A percentile compares a stretch with the other conserved stretches of the same genome.
Conservation (phyloP, 2,329 filamentous ascomycete species). For the Fusarium sp. region DNA sequence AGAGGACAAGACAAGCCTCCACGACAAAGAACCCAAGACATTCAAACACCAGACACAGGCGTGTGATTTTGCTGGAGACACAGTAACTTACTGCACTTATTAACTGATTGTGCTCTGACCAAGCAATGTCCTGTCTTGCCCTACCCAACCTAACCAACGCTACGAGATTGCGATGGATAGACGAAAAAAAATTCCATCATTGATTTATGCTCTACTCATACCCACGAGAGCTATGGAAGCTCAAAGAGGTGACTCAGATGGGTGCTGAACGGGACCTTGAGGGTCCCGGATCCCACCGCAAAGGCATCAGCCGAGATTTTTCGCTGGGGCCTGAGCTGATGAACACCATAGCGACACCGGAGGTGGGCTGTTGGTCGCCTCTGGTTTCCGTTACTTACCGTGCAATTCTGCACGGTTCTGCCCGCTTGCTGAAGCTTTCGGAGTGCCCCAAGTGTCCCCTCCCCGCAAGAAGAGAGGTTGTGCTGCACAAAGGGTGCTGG, state of each 20-base stretch:
- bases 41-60: slow-evolving; percentile 44
- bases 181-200: slow-evolving; percentile 36
- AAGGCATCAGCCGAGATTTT: slow-evolving; percentile 50
- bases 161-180: slow-evolving; percentile 39
- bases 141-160: slow-evolving; percentile 22
- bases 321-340: slow-evolving; percentile 48
- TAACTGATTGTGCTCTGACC: slow-evolving; percentile 26
- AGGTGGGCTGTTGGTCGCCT: slow-evolving; percentile 50
- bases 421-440: slow-evolving; percentile 42
- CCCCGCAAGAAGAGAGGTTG: slow-evolving; percentile 35
- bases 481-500: slow-evolving; percentile 39
- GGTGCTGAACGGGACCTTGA: slow-evolving; percentile 37
- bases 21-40: slow-evolving; percentile 42
- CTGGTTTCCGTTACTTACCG: slow-evolving; percentile 42
- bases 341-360: slow-evolving; percentile 49
- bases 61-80: slow-evolving; percentile 46
- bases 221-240: slow-evolving; percentile 37
- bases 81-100: slow-evolving; percentile 5
- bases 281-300: slow-evolving; percentile 48
- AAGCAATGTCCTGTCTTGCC: slow-evolving; percentile 19
- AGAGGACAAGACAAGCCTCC: slow-evolving; percentile 22
- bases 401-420: slow-evolving; percentile 50
- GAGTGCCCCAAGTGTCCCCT: slow-evolving; percentile 38
- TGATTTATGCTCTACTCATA: slow-evolving; percentile 39
- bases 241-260: slow-evolving; percentile 49